These are phyloP conservation scores for Tripterygium wilfordii DNA, from an alignment of 177 flowering plant genomes.

Conservation along the genomic window DNA sequence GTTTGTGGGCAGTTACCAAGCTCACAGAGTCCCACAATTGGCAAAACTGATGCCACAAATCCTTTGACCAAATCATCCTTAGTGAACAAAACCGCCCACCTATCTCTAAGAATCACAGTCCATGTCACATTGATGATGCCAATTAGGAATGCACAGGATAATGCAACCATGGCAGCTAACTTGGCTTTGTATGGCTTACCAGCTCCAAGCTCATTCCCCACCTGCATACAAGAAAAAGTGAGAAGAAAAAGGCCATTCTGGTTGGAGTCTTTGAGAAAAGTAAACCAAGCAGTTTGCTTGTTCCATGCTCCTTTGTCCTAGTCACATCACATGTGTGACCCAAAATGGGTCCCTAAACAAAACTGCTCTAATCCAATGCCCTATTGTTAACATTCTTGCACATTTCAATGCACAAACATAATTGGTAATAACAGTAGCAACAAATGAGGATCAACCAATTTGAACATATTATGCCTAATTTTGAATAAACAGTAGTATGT, in stretches of 20 bases:
- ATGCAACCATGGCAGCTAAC: constrained; percentile 78
- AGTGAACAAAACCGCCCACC: constrained; percentile 78
- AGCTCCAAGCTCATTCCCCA: constrained; percentile 92
- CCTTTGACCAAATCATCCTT: constrained; percentile 43
- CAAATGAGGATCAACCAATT: not conserved
- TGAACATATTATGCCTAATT: no score
- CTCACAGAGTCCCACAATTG: constrained; percentile 85
- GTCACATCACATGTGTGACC: constrained; percentile 9
- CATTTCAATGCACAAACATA: not conserved
- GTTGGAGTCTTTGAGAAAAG: not conserved
- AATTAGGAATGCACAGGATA: constrained; percentile 67
- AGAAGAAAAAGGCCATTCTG: not conserved
- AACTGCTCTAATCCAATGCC: no score
- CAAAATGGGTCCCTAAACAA: not conserved
- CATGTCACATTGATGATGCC: constrained; percentile 68
- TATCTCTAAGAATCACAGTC: constrained; percentile 58
- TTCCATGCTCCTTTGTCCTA: not conserved
- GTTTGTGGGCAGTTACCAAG: constrained; percentile 98
- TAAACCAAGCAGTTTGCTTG: not conserved
- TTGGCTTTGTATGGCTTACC: constrained; percentile 80
- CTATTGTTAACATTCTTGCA: no score
- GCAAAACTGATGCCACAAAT: constrained; percentile 75
- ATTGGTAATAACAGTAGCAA: not conserved
- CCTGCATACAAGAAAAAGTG: constrained; percentile 52
- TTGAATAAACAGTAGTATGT: no score